Evolutionary conservation across 768 basidiomycete genomes (phyloP).

Genomic region (Auriculariales sp.): DNA sequence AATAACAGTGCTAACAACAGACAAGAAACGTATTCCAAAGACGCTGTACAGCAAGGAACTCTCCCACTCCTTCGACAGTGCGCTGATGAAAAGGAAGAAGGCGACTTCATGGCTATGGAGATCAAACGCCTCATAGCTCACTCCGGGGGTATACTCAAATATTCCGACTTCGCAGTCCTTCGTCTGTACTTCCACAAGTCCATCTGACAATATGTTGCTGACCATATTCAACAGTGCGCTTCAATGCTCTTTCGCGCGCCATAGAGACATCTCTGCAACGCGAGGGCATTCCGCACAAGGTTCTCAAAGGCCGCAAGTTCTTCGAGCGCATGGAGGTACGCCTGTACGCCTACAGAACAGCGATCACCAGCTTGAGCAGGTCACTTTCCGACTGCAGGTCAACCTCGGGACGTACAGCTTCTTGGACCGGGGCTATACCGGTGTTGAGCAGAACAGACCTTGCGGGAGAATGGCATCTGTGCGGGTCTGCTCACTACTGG

Average conservation of each 20-base stretch:
- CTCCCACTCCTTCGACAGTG: conserved; percentile 43
- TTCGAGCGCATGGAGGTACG: conserved; percentile 69
- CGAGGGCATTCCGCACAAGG: conserved; percentile 59
- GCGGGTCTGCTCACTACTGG: too few relatives aligned
- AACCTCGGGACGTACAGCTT: too few relatives aligned
- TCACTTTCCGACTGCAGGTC: conserved; percentile 21
- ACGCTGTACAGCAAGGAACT: conserved; percentile 48
- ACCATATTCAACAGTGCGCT: conserved; percentile 43
- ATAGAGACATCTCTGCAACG: conserved; percentile 67
- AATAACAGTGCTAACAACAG: too few relatives aligned
- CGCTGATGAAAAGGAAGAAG: conserved; percentile 45
- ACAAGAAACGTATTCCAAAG: conserved; percentile 63
- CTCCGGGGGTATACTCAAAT: conserved; percentile 54
- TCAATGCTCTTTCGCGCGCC: conserved; percentile 61
- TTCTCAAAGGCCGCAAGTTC: conserved; percentile 74
- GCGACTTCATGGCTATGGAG: conserved; percentile 55
- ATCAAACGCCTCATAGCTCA: conserved; percentile 65
- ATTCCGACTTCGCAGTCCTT: conserved; percentile 75
- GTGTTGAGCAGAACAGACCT: too few relatives aligned
- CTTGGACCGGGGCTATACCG: too few relatives aligned
- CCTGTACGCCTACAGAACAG: not conserved
- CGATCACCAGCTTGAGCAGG: not conserved
- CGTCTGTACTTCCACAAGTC: conserved; percentile 27
- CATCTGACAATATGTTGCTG: not conserved
- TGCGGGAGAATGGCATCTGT: too few relatives aligned